Conservation (phyloP, 192 early-diverging fungal genomes). For the Phlyctochytrium bullatum region DNA sequence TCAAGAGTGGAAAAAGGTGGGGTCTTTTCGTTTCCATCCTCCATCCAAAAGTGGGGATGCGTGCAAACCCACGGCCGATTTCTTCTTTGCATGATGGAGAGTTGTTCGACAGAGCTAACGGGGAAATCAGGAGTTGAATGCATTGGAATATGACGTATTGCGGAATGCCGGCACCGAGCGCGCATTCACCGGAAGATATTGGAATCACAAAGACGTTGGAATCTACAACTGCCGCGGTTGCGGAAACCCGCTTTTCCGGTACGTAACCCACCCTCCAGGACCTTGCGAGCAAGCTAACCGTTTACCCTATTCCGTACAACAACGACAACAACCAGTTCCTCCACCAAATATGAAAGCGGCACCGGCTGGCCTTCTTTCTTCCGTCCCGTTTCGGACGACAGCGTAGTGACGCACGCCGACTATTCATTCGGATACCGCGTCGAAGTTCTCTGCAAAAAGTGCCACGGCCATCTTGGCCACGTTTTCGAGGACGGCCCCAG, state of each 20-base stretch:
- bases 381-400: background rate
- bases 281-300: background rate
- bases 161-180: constrained; percentile 3
- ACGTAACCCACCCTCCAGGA: background rate
- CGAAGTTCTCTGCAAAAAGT: constrained; percentile 8
- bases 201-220: background rate
- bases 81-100: background rate
- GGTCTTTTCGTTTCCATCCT: background rate
- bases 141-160: background rate
- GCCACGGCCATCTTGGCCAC: constrained; percentile 11
- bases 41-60: background rate
- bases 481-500: constrained; percentile 6
- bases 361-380: constrained; percentile 12
- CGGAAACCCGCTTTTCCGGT: background rate
- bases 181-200: constrained; percentile 5
- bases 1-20: background rate
- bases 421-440: constrained; percentile 1
- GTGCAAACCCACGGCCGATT: background rate
- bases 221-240: background rate
- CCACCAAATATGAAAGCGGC: background rate
- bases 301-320: background rate
- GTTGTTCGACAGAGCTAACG: background rate
- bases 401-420: background rate
- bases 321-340: too few species aligned
- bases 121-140: background rate